A percentile compares a stretch with the other conserved stretches of the same genome.
phyloP scores from a whole-genome alignment of 805 yeast genomes.

The Kodamaea neixiangensis region DNA sequence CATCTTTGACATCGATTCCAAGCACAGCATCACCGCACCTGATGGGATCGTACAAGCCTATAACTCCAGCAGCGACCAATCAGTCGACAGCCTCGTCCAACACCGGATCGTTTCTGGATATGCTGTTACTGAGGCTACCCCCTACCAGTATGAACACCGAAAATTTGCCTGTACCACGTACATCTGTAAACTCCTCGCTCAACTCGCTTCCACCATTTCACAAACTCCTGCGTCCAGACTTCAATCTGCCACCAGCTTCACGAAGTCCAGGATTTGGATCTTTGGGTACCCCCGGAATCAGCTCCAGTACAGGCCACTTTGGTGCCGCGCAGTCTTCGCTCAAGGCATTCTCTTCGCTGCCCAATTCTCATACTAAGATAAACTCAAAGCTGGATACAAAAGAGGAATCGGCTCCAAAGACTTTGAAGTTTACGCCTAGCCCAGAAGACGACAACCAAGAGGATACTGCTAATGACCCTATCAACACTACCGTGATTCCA shows the following conservation, averaged over 20 bases:
- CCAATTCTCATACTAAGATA: neutral
- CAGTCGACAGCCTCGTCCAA: neutral
- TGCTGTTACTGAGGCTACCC: neutral
- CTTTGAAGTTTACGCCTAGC: conserved; percentile 3
- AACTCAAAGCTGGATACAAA: neutral
- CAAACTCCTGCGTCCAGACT: conserved; percentile 4
- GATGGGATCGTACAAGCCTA: neutral
- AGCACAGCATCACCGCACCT: neutral
- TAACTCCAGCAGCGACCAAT: neutral
- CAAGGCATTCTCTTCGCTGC: neutral
- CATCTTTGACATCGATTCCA: neutral
- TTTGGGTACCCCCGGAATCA: neutral
- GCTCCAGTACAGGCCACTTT: neutral
- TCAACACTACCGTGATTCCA: conserved; percentile 1
- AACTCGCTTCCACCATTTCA: conserved; percentile 7
- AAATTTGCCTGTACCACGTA: neutral
- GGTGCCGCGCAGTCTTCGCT: neutral
- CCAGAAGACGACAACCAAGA: neutral
- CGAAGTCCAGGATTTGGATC: neutral
- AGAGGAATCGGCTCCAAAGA: neutral
- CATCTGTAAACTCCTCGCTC: neutral
- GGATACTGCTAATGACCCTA: neutral
- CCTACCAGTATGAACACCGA: neutral
- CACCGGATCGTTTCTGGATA: neutral
- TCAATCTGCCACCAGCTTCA: conserved; percentile 1